phyloP scores from a whole-genome alignment of 352 stramenopile species.

The Elongisporangium senticosum region DNA sequence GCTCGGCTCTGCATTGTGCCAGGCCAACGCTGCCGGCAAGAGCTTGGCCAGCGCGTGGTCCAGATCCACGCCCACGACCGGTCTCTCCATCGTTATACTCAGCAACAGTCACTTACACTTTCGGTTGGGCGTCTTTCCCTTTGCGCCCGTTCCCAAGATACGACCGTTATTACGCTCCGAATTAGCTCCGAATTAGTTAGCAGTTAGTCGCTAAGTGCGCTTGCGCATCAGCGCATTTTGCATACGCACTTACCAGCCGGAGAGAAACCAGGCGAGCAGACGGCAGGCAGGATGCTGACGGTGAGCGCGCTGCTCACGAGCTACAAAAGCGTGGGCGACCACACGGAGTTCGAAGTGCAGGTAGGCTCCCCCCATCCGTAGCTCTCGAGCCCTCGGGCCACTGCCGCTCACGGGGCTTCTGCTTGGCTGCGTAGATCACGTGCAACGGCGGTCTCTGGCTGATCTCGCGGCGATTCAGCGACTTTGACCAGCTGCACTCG shows the following conservation, averaged over 20 bases:
- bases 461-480: conserved; percentile 80
- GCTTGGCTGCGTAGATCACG: conserved; percentile 41
- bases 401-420: not conserved
- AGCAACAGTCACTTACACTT: conserved; percentile 1
- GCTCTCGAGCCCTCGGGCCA: not conserved
- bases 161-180: not conserved
- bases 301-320: conserved; percentile 76
- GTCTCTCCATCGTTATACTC: conserved; percentile 21
- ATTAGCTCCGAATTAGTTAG: not conserved
- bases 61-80: conserved; percentile 53
- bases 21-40: conserved; percentile 32
- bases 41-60: conserved; percentile 59
- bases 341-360: conserved; percentile 84
- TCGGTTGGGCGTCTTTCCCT: conserved; percentile 1
- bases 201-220: not conserved
- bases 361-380: conserved; percentile 7
- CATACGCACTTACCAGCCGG: not conserved
- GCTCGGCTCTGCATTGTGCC: conserved; percentile 42
- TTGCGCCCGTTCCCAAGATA: conserved; percentile 11
- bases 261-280: not conserved
- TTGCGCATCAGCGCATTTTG: conserved; percentile 2
- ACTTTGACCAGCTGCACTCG: conserved; percentile 85
- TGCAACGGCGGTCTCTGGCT: conserved; percentile 80
- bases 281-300: conserved; percentile 59
- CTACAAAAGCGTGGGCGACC: conserved; percentile 78